phyloP scores from a whole-genome alignment of 2,329 filamentous ascomycete species.

The Fusarium sp. region DNA sequence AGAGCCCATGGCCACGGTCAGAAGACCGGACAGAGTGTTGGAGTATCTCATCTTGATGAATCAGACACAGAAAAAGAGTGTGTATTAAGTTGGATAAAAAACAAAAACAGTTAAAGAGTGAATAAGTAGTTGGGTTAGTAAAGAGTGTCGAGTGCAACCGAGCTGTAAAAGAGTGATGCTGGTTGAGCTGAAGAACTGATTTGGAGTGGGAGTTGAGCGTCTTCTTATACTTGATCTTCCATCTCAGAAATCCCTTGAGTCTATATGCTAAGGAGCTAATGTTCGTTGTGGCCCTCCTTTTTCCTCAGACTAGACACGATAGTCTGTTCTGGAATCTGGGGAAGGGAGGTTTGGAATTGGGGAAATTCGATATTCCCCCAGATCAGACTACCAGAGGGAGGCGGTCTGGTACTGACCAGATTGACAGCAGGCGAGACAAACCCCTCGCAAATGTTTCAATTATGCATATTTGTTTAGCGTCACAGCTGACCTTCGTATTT shows the following conservation, averaged over 20 bases:
- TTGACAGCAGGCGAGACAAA: background rate
- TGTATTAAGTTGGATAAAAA: constrained; percentile 29
- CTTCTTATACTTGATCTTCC: constrained; percentile 30
- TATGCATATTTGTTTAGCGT: background rate
- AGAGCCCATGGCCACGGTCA: constrained; percentile 34
- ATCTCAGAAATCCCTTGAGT: background rate
- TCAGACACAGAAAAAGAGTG: constrained; percentile 1
- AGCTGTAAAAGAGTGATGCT: constrained; percentile 35
- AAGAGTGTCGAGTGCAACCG: constrained; percentile 38
- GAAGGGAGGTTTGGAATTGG: constrained; percentile 31
- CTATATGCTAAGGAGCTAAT: background rate
- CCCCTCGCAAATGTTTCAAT: constrained; percentile 28
- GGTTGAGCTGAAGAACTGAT: constrained; percentile 33
- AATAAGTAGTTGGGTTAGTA: constrained; percentile 12
- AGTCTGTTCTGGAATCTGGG: background rate
- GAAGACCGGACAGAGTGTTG: constrained; percentile 30
- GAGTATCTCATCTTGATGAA: constrained; percentile 37
- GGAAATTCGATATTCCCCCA: constrained; percentile 30
- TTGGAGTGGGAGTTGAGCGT: background rate
- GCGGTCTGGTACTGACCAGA: background rate
- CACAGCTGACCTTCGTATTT: background rate
- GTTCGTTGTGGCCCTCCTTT: rapidly evolving
- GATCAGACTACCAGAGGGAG: constrained; percentile 9
- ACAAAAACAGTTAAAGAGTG: constrained; percentile 19
- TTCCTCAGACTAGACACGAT: background rate